Conservation (phyloP, 345 rosid genomes). For the Pistacia vera region DNA sequence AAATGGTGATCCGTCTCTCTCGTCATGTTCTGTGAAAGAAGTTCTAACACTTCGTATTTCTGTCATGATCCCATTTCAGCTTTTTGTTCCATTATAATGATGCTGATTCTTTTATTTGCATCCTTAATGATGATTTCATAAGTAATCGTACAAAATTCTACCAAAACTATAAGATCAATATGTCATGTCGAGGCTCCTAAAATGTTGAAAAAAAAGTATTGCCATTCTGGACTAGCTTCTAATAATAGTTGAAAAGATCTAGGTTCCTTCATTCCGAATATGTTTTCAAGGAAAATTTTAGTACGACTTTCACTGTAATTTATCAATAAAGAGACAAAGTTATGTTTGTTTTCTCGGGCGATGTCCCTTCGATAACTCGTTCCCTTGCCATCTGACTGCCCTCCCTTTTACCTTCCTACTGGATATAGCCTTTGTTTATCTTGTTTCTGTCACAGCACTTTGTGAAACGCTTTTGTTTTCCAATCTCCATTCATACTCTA, state of each 20-base stretch:
- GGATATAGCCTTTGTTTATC: not conserved
- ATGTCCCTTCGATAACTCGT: too few species aligned
- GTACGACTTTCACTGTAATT: too few species aligned
- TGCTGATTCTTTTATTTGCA: too few species aligned
- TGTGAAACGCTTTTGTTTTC: constrained; percentile 6
- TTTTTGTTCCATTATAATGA: too few species aligned
- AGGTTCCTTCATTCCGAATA: not conserved
- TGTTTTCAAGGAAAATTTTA: too few species aligned
- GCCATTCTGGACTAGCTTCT: not conserved
- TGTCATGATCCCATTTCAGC: too few species aligned
- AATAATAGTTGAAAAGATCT: not conserved
- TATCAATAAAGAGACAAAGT: not conserved
- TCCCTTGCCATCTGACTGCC: not conserved
- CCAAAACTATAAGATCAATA: not conserved
- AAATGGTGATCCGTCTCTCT: too few species aligned
- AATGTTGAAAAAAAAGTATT: not conserved
- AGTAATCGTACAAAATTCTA: too few species aligned
- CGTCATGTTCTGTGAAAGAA: too few species aligned
- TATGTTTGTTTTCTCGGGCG: not conserved
- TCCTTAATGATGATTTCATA: too few species aligned
- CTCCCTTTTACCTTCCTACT: not conserved
- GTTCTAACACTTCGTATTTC: too few species aligned
- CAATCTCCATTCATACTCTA: not conserved
- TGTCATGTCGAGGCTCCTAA: not conserved
- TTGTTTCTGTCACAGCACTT: not conserved